These are phyloP conservation scores for Colletotrichum destructivum DNA, from an alignment of 2,329 filamentous ascomycete genomes.

Conservation along the genomic window DNA sequence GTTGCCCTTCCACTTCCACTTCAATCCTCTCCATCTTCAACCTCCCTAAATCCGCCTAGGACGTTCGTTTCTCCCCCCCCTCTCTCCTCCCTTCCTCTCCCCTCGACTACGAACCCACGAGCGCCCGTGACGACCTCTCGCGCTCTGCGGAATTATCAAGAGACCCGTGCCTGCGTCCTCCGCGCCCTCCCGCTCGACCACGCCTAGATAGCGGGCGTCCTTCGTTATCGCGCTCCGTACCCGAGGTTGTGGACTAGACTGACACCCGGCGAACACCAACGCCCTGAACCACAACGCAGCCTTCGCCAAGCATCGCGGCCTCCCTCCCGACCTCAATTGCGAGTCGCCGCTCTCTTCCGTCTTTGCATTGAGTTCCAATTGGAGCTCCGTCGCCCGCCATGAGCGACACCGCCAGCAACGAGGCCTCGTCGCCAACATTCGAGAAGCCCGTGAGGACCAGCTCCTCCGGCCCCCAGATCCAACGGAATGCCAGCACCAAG, in stretches of 20 bases:
- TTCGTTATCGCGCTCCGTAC: conserved; percentile 10
- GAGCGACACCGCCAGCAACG: conserved; percentile 36
- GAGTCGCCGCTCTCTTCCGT: conserved; percentile 14
- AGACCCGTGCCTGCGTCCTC: not conserved
- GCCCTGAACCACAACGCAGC: not conserved
- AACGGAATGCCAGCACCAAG: conserved; percentile 40
- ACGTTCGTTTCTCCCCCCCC: conserved; percentile 29
- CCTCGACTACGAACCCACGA: conserved; percentile 33
- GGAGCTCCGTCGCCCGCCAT: conserved; percentile 33
- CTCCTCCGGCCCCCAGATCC: conserved; percentile 24
- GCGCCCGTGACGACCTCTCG: conserved; percentile 27
- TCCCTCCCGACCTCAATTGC: conserved; percentile 21
- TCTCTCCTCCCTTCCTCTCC: not conserved
- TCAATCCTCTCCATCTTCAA: conserved; percentile 38
- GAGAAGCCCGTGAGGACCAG: conserved; percentile 28
- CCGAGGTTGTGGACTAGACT: not conserved
- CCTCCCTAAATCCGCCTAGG: conserved; percentile 34
- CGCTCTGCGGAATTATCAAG: conserved; percentile 21
- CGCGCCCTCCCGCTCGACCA: conserved; percentile 1
- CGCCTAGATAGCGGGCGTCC: conserved; percentile 1
- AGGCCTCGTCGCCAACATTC: conserved; percentile 30
- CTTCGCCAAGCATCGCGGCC: conserved; percentile 21
- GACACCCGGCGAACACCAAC: not conserved
- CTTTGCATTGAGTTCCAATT: conserved; percentile 36
- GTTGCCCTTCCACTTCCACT: conserved; percentile 32